Evolutionary conservation across 108 stramenopile species (phyloP).

Genomic region (Aureococcus anophagefferens): DNA sequence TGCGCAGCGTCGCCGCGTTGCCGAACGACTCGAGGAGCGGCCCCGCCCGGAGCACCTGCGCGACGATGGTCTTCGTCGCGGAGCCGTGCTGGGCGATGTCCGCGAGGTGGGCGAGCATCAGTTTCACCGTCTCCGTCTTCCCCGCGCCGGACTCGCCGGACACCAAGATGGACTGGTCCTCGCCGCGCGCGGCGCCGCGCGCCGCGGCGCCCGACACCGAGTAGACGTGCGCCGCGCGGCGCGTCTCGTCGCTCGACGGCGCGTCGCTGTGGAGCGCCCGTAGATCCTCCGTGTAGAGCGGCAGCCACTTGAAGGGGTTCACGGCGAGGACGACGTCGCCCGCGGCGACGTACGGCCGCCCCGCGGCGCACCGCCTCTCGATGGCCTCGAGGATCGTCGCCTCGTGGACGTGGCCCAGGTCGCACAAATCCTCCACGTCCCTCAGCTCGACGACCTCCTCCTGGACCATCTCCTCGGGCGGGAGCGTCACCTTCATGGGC

Average conservation of each 20-base stretch:
- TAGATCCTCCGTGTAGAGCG: background rate
- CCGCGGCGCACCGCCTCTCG: constrained; percentile 18
- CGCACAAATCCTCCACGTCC: too few species aligned
- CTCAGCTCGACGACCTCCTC: too few species aligned
- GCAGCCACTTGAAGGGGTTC: background rate
- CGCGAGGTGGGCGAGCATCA: background rate
- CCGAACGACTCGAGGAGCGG: background rate
- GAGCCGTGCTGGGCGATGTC: background rate
- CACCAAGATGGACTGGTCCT: background rate
- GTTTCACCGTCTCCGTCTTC: constrained; percentile 59
- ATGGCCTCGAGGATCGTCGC: constrained; percentile 26
- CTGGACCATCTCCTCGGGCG: too few species aligned
- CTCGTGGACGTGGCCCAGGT: too few species aligned
- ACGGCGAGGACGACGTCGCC: constrained; percentile 27
- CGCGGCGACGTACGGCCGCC: constrained; percentile 49
- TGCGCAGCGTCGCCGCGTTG: constrained; percentile 15
- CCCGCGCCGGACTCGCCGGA: constrained; percentile 65
- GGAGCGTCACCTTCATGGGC: too few species aligned
- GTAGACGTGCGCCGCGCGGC: background rate
- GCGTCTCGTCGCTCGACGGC: background rate
- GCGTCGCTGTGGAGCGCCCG: background rate
- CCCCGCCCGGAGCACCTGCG: background rate
- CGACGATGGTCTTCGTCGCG: background rate
- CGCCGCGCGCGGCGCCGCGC: background rate
- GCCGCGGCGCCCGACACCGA: background rate